Evolutionary conservation across 805 yeast genomes (phyloP), one percentile per base, ranked within the genome.

Genomic region (Candida michaelii): DNA sequence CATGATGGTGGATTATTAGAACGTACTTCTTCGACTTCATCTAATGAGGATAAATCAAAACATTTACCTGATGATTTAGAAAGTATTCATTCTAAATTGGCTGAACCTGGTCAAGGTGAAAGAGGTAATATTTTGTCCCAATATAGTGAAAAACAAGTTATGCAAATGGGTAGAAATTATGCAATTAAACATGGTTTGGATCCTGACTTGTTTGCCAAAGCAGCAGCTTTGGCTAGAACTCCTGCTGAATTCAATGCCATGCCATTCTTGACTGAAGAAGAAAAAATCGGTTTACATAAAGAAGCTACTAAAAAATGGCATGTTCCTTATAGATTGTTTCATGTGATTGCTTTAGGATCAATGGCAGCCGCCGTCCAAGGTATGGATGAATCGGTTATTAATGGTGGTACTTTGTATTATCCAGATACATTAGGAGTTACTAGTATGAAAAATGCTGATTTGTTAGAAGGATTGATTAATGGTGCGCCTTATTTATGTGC

Each of bases 351-450:
- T 8, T 63, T 80, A 53, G 79, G 84, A 35, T 81, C 87, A 3
- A 66, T 82, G 69, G 80, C 85, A 40, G 83, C 85, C 3, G 81
- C 83, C 5, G 85, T 81, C 31, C 89, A 82, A 55, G 89, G 89
- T 39, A 80, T 80, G 85, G 89, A 82, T 58, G 85, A 83, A 57
- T 74, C 85, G 5, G 87, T 81, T 10, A 66, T 80, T 44, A 81
- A 82, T 48, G 89, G 88, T 25, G 88, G 88, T 18, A 78, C 75
- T 35, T 57, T 81, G 15, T 76, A 73, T 48, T 83, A 80, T 58
- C 85, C 86, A 1, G 42, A 50, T 2, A 74, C 66, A 14, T 71
- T 83, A 57, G 83, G 82, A 2, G 67, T 84, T 32, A 46, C 44
- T 15, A 30, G 12, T 8, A 45, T 59, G 58, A 66, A 72, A 33